phyloP scores from a whole-genome alignment of 345 rosid genomes.

The Salix udensis region DNA sequence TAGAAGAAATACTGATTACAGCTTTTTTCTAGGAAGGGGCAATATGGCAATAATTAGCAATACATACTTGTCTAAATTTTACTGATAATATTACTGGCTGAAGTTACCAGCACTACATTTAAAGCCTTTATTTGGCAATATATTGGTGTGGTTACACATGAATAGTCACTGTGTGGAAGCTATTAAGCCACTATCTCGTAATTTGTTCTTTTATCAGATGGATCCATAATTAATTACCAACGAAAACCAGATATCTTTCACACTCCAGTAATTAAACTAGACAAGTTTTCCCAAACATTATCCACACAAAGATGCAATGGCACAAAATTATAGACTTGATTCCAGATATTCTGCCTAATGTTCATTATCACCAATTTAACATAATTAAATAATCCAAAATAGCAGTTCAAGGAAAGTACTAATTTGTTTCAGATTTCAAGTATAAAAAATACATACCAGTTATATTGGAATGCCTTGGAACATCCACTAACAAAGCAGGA shows the following conservation, averaged over 20 bases:
- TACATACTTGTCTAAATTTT: background rate
- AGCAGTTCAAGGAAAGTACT: background rate
- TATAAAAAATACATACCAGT: slow-evolving; percentile 43
- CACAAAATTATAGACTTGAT: too few species aligned
- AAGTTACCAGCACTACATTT: background rate
- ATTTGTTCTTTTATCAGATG: background rate
- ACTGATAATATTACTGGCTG: background rate
- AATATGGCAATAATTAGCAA: background rate
- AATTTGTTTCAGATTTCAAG: too few species aligned
- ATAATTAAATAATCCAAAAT: background rate
- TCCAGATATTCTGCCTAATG: too few species aligned
- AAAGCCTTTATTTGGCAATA: background rate
- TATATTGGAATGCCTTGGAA: slow-evolving; percentile 54
- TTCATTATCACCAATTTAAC: background rate
- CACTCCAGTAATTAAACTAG: background rate
- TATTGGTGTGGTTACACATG: too few species aligned
- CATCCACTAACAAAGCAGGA: slow-evolving; percentile 57
- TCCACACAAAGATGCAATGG: background rate
- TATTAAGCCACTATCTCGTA: background rate
- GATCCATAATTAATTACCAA: background rate
- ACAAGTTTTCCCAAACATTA: background rate
- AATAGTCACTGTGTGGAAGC: too few species aligned
- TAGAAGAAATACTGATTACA: background rate
- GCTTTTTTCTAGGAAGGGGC: too few species aligned
- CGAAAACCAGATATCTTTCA: background rate